A percentile compares a stretch with the other conserved stretches of the same genome.
Conservation (phyloP, 306 rosid genomes). For the Casuarina glauca region DNA sequence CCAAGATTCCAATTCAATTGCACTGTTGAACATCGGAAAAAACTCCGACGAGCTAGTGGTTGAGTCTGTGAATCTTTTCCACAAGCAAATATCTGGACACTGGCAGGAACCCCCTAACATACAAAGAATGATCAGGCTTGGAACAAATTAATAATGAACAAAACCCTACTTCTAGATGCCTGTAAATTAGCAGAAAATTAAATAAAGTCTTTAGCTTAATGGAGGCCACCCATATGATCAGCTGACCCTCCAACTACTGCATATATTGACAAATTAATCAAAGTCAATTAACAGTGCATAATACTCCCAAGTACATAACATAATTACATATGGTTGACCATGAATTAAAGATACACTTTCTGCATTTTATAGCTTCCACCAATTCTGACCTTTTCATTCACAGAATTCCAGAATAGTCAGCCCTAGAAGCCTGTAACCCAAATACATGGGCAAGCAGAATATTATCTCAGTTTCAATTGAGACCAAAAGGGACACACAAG, state of each 20-base stretch:
- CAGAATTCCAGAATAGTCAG: background rate
- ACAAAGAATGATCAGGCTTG: slow-evolving; percentile 16
- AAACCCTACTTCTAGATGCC: slow-evolving; percentile 17
- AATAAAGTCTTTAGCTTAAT: background rate
- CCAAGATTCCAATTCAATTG: slow-evolving; percentile 84
- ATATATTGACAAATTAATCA: slow-evolving; percentile 11
- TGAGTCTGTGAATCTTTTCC: slow-evolving; percentile 62
- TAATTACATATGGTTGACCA: slow-evolving; percentile 6
- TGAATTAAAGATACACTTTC: background rate
- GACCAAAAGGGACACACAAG: background rate
- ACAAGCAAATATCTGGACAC: slow-evolving; percentile 74
- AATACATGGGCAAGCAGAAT: background rate
- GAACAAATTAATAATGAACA: slow-evolving; percentile 12
- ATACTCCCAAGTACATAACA: background rate
- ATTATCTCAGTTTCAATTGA: background rate
- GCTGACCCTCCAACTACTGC: slow-evolving; percentile 1
- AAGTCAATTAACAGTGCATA: background rate
- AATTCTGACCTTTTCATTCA: background rate
- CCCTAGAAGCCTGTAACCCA: background rate
- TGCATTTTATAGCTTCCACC: background rate
- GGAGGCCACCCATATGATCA: slow-evolving; percentile 7
- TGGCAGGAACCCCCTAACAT: slow-evolving; percentile 84
- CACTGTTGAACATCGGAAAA: slow-evolving; percentile 82
- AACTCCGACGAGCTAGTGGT: slow-evolving; percentile 76
- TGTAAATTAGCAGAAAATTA: slow-evolving; percentile 2